Evolutionary conservation across 169 alveolate genomes (phyloP).

Genomic region (Plasmodium blacklocki): DNA sequence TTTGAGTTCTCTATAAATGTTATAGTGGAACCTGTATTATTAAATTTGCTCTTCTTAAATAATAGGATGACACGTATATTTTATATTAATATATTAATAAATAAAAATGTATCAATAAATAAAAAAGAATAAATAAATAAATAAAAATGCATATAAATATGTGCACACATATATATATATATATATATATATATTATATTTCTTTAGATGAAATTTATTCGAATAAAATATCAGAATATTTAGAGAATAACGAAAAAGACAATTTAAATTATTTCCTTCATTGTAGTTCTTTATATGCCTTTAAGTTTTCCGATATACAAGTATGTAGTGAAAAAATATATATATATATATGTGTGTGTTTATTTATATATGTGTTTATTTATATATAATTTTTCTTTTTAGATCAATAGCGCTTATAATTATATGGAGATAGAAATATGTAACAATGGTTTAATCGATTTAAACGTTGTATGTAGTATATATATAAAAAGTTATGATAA

Average conservation of each 20-base stretch:
- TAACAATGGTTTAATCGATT: slow-evolving; percentile 54
- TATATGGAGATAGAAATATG: slow-evolving; percentile 36
- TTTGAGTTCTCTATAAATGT: slow-evolving; percentile 53
- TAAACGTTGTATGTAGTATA: slow-evolving; percentile 39
- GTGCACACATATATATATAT: background rate
- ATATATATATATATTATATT: slow-evolving; percentile 4
- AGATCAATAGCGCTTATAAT: slow-evolving; percentile 66
- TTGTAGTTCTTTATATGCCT: slow-evolving; percentile 33
- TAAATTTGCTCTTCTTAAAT: slow-evolving; percentile 55
- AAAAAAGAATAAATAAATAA: background rate
- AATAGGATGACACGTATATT: slow-evolving; percentile 26
- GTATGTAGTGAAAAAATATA: background rate
- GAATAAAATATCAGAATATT: slow-evolving; percentile 14
- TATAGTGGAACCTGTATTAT: slow-evolving; percentile 58
- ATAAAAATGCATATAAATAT: background rate
- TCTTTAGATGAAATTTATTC: slow-evolving; percentile 29
- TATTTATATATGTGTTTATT: background rate
- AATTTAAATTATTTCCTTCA: slow-evolving; percentile 42
- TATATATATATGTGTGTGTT: too few relatives aligned
- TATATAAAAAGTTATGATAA: slow-evolving; percentile 26
- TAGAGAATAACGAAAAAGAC: slow-evolving; percentile 27
- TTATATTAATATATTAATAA: too few relatives aligned
- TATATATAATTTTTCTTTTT: background rate
- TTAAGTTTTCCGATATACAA: slow-evolving; percentile 53
- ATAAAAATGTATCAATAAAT: background rate